Percentiles rank a stretch among this genome's conserved stretches.
phyloP scores from a whole-genome alignment of 2,329 filamentous ascomycete genomes.

The Penicillium aurantiogriseum region DNA sequence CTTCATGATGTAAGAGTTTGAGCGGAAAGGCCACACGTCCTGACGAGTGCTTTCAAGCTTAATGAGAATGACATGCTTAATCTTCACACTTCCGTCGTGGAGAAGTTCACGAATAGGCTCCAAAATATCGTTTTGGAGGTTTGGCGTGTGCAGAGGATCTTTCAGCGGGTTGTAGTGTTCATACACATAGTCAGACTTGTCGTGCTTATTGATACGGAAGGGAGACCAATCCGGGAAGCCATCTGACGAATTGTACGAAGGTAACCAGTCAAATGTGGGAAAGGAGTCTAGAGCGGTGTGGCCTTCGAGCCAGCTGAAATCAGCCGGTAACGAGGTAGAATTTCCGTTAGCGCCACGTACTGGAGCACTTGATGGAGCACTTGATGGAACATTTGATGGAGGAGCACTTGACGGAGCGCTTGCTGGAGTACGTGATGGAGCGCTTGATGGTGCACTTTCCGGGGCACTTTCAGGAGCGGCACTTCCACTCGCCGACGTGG shows the following conservation, averaged over 20 bases:
- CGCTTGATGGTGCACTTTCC: background rate
- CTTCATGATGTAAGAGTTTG: slow-evolving; percentile 35
- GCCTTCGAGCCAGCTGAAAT: slow-evolving; percentile 18
- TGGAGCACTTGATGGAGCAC: background rate
- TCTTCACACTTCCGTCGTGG: slow-evolving; percentile 31
- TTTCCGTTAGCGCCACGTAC: background rate
- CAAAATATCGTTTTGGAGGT: slow-evolving; percentile 17
- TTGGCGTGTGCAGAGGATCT: slow-evolving; percentile 16
- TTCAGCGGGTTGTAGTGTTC: slow-evolving; percentile 15
- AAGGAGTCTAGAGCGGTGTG: slow-evolving; percentile 14
- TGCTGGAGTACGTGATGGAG: background rate
- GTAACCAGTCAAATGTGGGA: slow-evolving; percentile 19
- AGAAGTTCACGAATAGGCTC: slow-evolving; percentile 14
- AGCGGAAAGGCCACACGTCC: slow-evolving; percentile 46
- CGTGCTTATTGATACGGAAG: slow-evolving; percentile 7
- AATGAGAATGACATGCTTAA: slow-evolving; percentile 46
- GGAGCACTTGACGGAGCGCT: no score
- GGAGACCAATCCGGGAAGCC: slow-evolving; percentile 15
- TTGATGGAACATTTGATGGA: no score
- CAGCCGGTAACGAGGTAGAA: background rate
- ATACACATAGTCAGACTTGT: background rate
- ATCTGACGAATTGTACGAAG: slow-evolving; percentile 3
- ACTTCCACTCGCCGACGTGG: background rate
- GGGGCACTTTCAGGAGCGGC: background rate
- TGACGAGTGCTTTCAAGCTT: slow-evolving; percentile 47